A percentile compares a stretch with the other conserved stretches of the same genome.
Evolutionary conservation across 2,329 filamentous ascomycete genomes (phyloP).

Genomic region (Colletotrichum trifolii): DNA sequence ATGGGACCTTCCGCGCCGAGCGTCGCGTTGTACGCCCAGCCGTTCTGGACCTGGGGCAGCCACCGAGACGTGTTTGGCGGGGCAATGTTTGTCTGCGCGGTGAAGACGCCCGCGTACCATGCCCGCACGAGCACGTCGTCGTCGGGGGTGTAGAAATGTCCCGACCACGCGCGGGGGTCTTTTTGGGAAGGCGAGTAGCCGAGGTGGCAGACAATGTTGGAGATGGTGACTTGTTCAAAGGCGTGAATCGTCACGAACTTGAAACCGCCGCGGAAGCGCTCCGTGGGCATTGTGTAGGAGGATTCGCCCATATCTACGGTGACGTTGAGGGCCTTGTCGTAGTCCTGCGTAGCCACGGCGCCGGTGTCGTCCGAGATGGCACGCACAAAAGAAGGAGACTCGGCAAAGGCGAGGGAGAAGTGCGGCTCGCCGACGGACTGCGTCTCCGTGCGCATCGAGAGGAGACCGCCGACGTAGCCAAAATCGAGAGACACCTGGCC

Average conservation of each 20-base stretch:
- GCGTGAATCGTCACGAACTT: slow-evolving; percentile 53
- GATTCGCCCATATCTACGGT: slow-evolving; percentile 20
- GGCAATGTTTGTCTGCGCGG: slow-evolving; percentile 45
- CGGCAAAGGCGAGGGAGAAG: slow-evolving; percentile 40
- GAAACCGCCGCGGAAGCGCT: slow-evolving; percentile 55
- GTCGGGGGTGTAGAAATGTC: slow-evolving; percentile 55
- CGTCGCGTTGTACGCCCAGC: slow-evolving; percentile 49
- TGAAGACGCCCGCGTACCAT: slow-evolving; percentile 57
- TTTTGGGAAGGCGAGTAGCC: slow-evolving; percentile 48
- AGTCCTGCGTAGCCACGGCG: slow-evolving; percentile 38
- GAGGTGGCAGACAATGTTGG: slow-evolving; percentile 43
- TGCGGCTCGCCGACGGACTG: slow-evolving; percentile 6
- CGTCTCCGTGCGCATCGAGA: slow-evolving; percentile 29
- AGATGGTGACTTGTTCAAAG: slow-evolving; percentile 40
- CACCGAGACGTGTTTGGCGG: slow-evolving; percentile 45
- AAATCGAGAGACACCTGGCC: slow-evolving; percentile 37
- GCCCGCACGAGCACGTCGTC: slow-evolving; percentile 59
- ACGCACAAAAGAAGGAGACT: slow-evolving; percentile 39
- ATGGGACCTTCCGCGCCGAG: slow-evolving; percentile 47
- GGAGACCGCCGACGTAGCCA: slow-evolving; percentile 36
- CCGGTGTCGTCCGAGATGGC: slow-evolving; percentile 42
- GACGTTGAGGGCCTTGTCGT: slow-evolving; percentile 40
- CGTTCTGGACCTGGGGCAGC: slow-evolving; percentile 51
- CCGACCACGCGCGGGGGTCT: slow-evolving; percentile 53
- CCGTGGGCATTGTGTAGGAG: slow-evolving; percentile 40